phyloP scores from a whole-genome alignment of 2,329 filamentous ascomycete species.

The Botryotinia calthae region DNA sequence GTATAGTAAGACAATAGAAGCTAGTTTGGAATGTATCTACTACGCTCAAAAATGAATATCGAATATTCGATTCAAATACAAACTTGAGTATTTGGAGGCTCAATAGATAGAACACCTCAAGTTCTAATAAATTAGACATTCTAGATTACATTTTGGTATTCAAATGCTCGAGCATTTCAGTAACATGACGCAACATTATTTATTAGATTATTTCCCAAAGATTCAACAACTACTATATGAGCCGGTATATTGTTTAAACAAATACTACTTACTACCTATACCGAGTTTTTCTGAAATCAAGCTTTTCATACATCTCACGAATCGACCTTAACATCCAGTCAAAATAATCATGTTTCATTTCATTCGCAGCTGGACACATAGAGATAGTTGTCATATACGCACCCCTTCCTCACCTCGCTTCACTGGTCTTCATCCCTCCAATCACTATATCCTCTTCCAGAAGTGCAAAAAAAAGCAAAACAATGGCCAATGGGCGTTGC shows the following conservation, averaged over 20 bases:
- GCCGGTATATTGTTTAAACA: too few relatives aligned
- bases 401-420: neutral
- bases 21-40: neutral
- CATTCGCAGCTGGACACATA: neutral
- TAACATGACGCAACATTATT: too few relatives aligned
- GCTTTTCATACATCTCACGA: neutral
- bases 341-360: neutral
- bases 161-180: too few relatives aligned
- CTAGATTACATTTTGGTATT: too few relatives aligned
- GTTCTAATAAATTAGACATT: too few relatives aligned
- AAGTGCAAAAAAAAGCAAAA: neutral
- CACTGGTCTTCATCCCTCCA: neutral
- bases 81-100: too few relatives aligned
- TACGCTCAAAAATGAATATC: neutral
- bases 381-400: neutral
- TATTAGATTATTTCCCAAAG: too few relatives aligned
- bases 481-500: neutral
- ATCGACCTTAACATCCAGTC: neutral
- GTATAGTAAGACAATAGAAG: neutral
- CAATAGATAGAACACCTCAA: too few relatives aligned
- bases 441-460: neutral
- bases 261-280: too few relatives aligned
- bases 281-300: neutral
- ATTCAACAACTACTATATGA: too few relatives aligned
- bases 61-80: neutral